These are phyloP conservation scores for Silene coronaria DNA, from an alignment of 179 eudicot genomes.

Conservation along the genomic window DNA sequence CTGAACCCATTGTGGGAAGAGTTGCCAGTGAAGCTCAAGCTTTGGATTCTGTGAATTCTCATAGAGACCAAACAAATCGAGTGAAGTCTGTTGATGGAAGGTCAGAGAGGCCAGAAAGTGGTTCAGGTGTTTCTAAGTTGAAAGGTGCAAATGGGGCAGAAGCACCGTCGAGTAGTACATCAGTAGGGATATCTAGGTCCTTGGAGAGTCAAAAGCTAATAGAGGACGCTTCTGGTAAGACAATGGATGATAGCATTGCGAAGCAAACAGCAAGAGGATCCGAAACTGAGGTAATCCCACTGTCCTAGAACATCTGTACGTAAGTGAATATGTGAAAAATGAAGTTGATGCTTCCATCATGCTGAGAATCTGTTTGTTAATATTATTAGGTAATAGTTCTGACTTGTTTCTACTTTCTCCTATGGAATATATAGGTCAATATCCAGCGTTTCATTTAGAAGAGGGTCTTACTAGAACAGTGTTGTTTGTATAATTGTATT, in stretches of 20 bases:
- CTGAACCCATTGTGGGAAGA: slow-evolving; percentile 53
- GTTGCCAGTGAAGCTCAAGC: slow-evolving; percentile 45
- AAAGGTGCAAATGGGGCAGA: slow-evolving; percentile 59
- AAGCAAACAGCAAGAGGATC: slow-evolving; percentile 40
- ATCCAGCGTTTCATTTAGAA: neutral
- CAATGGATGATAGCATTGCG: slow-evolving; percentile 44
- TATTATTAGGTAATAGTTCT: neutral
- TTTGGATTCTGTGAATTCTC: slow-evolving; percentile 44
- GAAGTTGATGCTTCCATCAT: neutral
- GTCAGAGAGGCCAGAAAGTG: slow-evolving; percentile 44
- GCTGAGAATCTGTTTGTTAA: neutral
- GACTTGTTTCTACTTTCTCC: neutral
- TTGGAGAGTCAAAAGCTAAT: slow-evolving; percentile 50
- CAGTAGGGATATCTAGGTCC: slow-evolving; percentile 33
- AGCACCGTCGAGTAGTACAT: slow-evolving; percentile 29
- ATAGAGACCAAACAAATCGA: slow-evolving; percentile 48
- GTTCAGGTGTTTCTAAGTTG: slow-evolving; percentile 35
- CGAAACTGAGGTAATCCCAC: slow-evolving; percentile 66
- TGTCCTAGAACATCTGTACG: neutral
- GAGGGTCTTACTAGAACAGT: neutral
- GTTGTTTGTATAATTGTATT: neutral
- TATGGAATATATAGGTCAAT: neutral
- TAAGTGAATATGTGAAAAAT: neutral
- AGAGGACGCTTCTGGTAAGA: slow-evolving; percentile 46
- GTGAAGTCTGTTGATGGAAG: slow-evolving; percentile 51